phyloP scores from a whole-genome alignment of 2,329 filamentous ascomycete species.

The Penicillium sp. region DNA sequence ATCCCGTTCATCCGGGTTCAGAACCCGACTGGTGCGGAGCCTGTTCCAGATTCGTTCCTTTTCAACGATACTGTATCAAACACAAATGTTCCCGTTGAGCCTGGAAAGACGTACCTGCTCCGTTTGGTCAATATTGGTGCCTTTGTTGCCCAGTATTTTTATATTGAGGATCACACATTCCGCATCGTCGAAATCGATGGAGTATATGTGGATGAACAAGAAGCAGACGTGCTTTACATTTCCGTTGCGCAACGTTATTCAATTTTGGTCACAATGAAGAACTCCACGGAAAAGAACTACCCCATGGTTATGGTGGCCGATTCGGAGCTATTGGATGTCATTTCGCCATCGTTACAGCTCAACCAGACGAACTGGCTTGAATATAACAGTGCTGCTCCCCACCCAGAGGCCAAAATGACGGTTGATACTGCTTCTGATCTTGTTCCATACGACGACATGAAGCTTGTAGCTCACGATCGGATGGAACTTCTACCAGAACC shows the following conservation, averaged over 20 bases:
- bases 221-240: conserved; percentile 66
- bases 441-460: conserved; percentile 72
- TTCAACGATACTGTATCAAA: conserved; percentile 67
- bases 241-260: conserved; percentile 65
- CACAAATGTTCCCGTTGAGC: conserved; percentile 60
- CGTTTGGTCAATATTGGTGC: conserved; percentile 74
- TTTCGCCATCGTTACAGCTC: conserved; percentile 36
- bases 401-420: conserved; percentile 27
- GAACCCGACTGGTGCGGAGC: conserved; percentile 64
- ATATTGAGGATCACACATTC: conserved; percentile 58
- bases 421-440: conserved; percentile 49
- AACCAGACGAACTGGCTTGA: conserved; percentile 65
- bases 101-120: conserved; percentile 72
- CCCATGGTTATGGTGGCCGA: conserved; percentile 54
- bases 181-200: conserved; percentile 73
- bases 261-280: conserved; percentile 58
- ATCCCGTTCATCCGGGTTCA: conserved; percentile 48
- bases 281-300: conserved; percentile 64
- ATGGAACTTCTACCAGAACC: conserved; percentile 62
- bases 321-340: conserved; percentile 33
- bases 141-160: conserved; percentile 59
- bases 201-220: conserved; percentile 63
- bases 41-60: conserved; percentile 65
- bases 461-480: conserved; percentile 69
- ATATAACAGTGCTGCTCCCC: conserved; percentile 52